phyloP scores from a whole-genome alignment of 345 rosid genomes.

The Dovyalis caffra region DNA sequence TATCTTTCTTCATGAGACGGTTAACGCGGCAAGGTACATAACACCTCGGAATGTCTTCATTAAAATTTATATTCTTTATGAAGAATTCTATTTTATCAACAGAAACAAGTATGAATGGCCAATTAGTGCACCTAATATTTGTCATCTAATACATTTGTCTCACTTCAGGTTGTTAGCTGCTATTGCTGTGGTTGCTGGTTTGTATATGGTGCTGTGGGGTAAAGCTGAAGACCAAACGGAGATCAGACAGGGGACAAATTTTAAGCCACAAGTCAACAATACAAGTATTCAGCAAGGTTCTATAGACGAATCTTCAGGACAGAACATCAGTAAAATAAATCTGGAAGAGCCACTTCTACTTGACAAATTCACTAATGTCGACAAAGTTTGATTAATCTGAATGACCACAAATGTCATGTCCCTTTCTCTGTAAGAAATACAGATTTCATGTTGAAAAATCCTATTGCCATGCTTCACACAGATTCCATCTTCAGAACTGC shows the following conservation, averaged over 20 bases:
- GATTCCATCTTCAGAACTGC: no score
- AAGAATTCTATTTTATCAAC: neutral
- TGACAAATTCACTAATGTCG: neutral
- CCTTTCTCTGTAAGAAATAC: neutral
- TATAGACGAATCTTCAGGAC: neutral
- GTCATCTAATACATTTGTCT: neutral
- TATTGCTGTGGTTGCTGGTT: conserved; percentile 21
- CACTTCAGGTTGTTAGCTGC: conserved; percentile 48
- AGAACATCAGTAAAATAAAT: neutral
- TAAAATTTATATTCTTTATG: neutral
- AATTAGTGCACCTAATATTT: no score
- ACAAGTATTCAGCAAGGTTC: neutral
- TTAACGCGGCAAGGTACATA: neutral
- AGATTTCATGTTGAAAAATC: no score
- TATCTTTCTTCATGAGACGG: conserved; percentile 22
- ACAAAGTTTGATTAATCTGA: neutral
- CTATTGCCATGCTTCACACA: no score
- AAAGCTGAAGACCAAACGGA: conserved; percentile 41
- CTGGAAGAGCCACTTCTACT: neutral
- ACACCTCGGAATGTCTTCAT: neutral
- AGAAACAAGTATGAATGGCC: neutral
- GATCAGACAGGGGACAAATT: neutral
- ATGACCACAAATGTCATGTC: neutral
- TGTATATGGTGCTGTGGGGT: conserved; percentile 51
- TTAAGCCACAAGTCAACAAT: neutral